A percentile compares a stretch with the other conserved stretches of the same genome.
phyloP scores from a whole-genome alignment of 495 filamentous ascomycete genomes.

The Annulohypoxylon nitens region DNA sequence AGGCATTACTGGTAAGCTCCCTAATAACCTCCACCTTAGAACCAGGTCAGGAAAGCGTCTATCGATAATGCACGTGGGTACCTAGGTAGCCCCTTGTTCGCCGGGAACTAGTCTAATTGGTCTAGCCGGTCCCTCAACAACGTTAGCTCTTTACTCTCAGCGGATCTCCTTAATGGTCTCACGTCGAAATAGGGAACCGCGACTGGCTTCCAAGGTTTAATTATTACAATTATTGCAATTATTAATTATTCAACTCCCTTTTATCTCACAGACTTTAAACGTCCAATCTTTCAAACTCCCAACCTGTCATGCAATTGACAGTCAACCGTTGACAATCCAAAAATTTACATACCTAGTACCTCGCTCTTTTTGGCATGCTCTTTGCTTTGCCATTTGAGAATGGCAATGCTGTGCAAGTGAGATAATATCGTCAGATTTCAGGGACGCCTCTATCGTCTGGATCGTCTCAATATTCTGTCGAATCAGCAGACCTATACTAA shows the following conservation, averaged over 20 bases:
- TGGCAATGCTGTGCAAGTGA: conserved; percentile 31
- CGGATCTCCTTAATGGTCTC: conserved; percentile 11
- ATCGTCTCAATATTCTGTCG: conserved; percentile 21
- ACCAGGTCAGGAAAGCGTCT: background rate
- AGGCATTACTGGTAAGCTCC: too few species aligned
- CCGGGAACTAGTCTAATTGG: conserved; percentile 7
- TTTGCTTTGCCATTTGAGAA: background rate
- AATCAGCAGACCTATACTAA: conserved; percentile 13
- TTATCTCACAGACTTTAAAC: background rate
- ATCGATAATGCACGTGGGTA: conserved; percentile 26
- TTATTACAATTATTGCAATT: conserved; percentile 1
- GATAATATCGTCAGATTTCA: conserved; percentile 20
- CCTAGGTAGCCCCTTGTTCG: conserved; percentile 2
- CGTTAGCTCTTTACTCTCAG: background rate
- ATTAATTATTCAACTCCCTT: conserved; percentile 1
- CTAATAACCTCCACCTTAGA: background rate
- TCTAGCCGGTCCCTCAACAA: conserved; percentile 4
- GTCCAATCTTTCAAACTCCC: background rate
- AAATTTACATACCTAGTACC: background rate
- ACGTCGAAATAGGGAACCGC: conserved; percentile 18
- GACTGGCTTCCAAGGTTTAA: conserved; percentile 2
- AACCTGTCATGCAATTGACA: background rate
- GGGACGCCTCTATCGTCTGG: background rate
- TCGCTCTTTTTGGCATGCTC: too few species aligned
- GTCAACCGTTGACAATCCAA: background rate